Conservation (phyloP, 1,139 yeast genomes). For the Candida sp. region DNA sequence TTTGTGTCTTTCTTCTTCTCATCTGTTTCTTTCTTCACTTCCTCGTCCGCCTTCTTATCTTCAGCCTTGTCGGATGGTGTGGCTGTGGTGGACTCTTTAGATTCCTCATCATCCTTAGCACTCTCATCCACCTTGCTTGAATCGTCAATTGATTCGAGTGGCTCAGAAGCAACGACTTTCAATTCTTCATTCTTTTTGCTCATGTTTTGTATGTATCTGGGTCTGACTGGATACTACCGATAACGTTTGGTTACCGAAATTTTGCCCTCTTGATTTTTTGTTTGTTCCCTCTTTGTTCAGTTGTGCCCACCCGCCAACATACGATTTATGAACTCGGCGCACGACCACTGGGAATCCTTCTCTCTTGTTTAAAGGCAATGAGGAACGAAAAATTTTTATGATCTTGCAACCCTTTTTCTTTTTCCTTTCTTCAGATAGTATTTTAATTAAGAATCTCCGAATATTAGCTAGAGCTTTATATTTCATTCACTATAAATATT, state of each 20-base stretch:
- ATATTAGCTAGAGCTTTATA: constrained; percentile 60
- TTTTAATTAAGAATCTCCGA: constrained; percentile 45
- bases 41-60: constrained; percentile 3
- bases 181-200: constrained; percentile 27
- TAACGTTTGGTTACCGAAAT: not conserved
- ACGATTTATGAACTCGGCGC: too few species aligned
- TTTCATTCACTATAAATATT: constrained; percentile 36
- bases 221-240: not conserved
- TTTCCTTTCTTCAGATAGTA: constrained; percentile 25
- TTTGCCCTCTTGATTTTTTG: not conserved
- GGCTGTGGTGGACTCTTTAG: constrained; percentile 2
- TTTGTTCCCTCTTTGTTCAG: not conserved
- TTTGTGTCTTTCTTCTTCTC: constrained; percentile 10
- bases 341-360: too few species aligned
- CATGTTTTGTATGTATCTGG: constrained; percentile 8
- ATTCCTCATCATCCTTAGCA: constrained; percentile 9
- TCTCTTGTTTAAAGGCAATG: not conserved
- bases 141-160: constrained; percentile 29
- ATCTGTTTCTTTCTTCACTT: constrained; percentile 8
- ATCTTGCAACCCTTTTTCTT: constrained; percentile 12
- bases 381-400: not conserved
- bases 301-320: not conserved
- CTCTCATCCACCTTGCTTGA: constrained; percentile 7
- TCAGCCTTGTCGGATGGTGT: constrained; percentile 2
- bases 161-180: constrained; percentile 38